These are phyloP conservation scores for Cunninghamia lanceolata DNA, from an alignment of 75 land plant species.

Conservation along the genomic window DNA sequence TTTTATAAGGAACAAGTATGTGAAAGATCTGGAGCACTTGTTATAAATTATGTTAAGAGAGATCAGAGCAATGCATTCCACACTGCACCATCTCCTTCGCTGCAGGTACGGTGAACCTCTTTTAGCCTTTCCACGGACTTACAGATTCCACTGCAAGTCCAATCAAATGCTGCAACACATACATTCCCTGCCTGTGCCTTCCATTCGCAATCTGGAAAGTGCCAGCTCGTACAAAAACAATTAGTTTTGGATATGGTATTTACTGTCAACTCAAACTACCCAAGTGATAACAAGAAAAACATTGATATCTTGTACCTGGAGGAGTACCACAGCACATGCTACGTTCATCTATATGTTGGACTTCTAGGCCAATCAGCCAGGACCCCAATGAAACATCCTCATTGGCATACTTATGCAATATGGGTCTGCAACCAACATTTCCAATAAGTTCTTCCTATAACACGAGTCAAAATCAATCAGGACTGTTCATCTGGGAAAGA, in stretches of 20 bases:
- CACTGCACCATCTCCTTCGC: conserved; percentile 21
- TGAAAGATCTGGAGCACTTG: background rate
- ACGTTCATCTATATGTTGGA: conserved; percentile 49
- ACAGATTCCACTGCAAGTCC: conserved; percentile 49
- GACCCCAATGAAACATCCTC: conserved; percentile 63
- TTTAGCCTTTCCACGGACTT: conserved; percentile 37
- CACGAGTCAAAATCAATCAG: background rate
- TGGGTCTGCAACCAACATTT: conserved; percentile 27
- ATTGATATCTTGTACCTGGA: conserved; percentile 16
- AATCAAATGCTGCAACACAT: conserved; percentile 41
- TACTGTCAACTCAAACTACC: background rate
- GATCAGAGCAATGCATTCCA: conserved; percentile 17
- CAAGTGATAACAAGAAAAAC: background rate
- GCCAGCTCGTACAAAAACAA: background rate
- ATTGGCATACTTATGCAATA: conserved; percentile 57
- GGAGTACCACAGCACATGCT: conserved; percentile 52
- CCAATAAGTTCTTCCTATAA: background rate
- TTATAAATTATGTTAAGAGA: background rate
- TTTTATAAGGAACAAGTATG: no score
- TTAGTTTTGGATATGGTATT: background rate
- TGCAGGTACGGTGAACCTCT: conserved; percentile 25
- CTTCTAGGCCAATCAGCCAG: conserved; percentile 66
- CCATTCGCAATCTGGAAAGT: conserved; percentile 37
- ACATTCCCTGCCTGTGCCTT: conserved; percentile 47
- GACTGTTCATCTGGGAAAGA: no score